Percentiles rank a stretch among this genome's conserved stretches.
Evolutionary conservation across 208 protist genomes (phyloP).

Genomic region (Acanthamoeba culbertsoni): DNA sequence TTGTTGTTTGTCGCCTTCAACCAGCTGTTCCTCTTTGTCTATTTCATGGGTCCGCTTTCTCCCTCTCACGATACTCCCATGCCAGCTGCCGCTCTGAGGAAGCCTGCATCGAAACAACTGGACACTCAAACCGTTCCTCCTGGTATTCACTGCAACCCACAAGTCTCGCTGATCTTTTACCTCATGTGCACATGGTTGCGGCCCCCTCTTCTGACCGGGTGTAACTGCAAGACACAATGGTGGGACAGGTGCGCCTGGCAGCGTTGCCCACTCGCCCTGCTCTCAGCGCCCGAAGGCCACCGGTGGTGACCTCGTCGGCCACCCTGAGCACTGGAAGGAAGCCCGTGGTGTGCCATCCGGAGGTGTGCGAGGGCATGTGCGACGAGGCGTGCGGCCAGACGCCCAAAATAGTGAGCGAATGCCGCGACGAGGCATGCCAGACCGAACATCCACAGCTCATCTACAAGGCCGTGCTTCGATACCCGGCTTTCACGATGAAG

Average conservation of each 20-base stretch:
- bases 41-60: neutral
- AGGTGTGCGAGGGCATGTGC: conserved; percentile 31
- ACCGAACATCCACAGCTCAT: neutral
- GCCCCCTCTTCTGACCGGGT: too few relatives aligned
- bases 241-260: too few relatives aligned
- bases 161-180: too few relatives aligned
- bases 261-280: too few relatives aligned
- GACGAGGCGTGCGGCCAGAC: neutral
- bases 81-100: neutral
- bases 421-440: neutral
- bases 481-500: neutral
- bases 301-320: neutral
- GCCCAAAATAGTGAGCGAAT: neutral
- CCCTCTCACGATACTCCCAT: neutral
- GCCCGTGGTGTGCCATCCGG: conserved; percentile 22
- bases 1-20: neutral
- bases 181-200: too few relatives aligned
- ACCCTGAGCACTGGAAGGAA: neutral
- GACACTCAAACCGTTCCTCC: neutral
- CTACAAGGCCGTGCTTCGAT: neutral
- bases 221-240: too few relatives aligned
- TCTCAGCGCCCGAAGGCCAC: too few relatives aligned
- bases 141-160: too few relatives aligned
- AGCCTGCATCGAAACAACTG: neutral
- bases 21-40: neutral